Evolutionary conservation across 257 asterid genomes (phyloP).

Genomic region (Apocynum venetum): DNA sequence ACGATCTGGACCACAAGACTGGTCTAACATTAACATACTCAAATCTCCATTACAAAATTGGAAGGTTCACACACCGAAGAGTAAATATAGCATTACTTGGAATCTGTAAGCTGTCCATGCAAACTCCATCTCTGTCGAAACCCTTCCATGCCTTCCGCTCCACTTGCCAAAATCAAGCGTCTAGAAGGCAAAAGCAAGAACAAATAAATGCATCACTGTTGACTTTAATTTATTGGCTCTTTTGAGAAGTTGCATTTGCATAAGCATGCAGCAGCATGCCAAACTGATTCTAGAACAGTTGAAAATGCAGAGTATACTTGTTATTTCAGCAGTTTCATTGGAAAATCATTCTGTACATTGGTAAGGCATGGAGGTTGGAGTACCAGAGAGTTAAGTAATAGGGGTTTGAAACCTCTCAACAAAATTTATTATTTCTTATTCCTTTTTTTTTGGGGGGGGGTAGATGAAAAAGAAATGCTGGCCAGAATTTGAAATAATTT

Average conservation of each 20-base stretch:
- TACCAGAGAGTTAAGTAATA: neutral
- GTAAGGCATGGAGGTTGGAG: neutral
- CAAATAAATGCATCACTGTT: neutral
- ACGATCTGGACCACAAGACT: neutral
- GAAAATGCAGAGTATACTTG: neutral
- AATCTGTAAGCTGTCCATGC: slow-evolving; percentile 80
- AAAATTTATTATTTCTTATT: neutral
- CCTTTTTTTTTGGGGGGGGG: neutral
- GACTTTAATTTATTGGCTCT: neutral
- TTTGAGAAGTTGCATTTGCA: neutral
- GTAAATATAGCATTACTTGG: slow-evolving; percentile 48
- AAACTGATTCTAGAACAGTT: neutral
- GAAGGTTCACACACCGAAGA: neutral
- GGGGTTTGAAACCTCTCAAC: neutral
- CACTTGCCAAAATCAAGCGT: slow-evolving; percentile 92
- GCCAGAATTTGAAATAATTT: neutral
- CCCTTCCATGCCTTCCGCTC: slow-evolving; percentile 85
- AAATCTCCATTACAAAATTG: neutral
- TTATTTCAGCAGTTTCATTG: neutral
- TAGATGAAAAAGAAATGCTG: no score
- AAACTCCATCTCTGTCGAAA: slow-evolving; percentile 92
- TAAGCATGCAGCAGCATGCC: neutral
- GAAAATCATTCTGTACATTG: neutral
- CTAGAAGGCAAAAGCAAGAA: slow-evolving; percentile 27
- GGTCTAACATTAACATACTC: neutral